phyloP scores from a whole-genome alignment of 805 yeast species.

The Komagataella phaffii region DNA sequence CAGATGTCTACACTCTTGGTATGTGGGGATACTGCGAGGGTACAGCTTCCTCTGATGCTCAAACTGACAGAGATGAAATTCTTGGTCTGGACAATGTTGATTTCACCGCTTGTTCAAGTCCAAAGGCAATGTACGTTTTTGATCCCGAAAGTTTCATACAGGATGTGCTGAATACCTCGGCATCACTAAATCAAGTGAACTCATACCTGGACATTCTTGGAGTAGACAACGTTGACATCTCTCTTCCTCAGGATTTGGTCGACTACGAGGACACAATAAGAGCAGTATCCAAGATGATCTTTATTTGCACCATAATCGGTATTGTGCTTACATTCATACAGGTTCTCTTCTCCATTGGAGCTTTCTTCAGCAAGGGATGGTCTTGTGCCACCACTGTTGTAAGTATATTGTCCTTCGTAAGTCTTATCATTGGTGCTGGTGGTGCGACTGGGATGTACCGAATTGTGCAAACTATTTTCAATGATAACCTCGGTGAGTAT shows the following conservation, averaged over 20 bases:
- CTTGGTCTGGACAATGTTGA: constrained; percentile 10
- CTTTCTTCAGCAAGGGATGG: constrained; percentile 30
- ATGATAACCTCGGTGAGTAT: constrained; percentile 27
- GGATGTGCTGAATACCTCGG: constrained; percentile 7
- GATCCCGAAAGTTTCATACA: constrained; percentile 29
- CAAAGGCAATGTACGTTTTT: constrained; percentile 42
- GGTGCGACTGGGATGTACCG: constrained; percentile 51
- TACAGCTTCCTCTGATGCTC: constrained; percentile 5
- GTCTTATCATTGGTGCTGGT: constrained; percentile 32
- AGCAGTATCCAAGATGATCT: constrained; percentile 41
- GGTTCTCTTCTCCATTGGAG: constrained; percentile 18
- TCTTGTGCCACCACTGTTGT: constrained; percentile 30
- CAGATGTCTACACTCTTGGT: constrained; percentile 39
- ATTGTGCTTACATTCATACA: constrained; percentile 28
- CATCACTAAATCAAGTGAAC: constrained; percentile 9
- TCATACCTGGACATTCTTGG: constrained; percentile 6
- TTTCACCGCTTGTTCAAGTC: constrained; percentile 36
- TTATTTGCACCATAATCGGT: constrained; percentile 37
- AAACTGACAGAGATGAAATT: constrained; percentile 14
- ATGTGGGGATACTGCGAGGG: constrained; percentile 47
- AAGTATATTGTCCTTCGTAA: constrained; percentile 24
- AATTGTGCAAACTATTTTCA: constrained; percentile 35
- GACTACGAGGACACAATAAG: constrained; percentile 30
- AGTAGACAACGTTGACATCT: constrained; percentile 14
- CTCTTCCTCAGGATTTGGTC: constrained; percentile 41